Conservation (phyloP, 495 filamentous ascomycete genomes). For the Hyaloscypha bicolor region DNA sequence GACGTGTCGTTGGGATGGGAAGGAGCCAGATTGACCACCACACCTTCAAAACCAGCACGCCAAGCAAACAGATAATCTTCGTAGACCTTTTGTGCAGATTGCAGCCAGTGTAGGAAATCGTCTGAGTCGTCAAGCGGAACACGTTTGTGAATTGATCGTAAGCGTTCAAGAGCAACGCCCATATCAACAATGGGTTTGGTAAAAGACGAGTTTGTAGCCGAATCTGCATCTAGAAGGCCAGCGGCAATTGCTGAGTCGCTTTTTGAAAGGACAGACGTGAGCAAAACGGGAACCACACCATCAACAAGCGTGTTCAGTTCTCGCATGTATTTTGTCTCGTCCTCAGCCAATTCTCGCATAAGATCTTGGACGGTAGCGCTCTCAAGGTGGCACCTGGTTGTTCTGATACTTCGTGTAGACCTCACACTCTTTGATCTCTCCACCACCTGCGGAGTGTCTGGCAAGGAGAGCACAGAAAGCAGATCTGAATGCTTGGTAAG, state of each 20-base stretch:
- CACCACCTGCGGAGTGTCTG: slow-evolving; percentile 50
- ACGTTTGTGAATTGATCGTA: slow-evolving; percentile 77
- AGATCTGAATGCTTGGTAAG: slow-evolving; percentile 92
- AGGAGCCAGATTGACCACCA: slow-evolving; percentile 90
- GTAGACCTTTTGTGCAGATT: slow-evolving; percentile 75
- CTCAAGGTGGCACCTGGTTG: slow-evolving; percentile 63
- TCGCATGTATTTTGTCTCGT: slow-evolving; percentile 88
- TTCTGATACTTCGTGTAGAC: slow-evolving; percentile 72
- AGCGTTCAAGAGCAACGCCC: slow-evolving; percentile 84
- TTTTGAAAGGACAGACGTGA: slow-evolving; percentile 81
- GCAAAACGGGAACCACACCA: slow-evolving; percentile 91
- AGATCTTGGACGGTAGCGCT: slow-evolving; percentile 72
- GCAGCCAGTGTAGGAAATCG: slow-evolving; percentile 77
- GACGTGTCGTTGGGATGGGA: slow-evolving; percentile 42
- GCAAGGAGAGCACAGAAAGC: slow-evolving; percentile 85
- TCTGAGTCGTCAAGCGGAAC: slow-evolving; percentile 72
- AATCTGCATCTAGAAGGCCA: slow-evolving; percentile 65
- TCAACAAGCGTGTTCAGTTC: slow-evolving; percentile 94
- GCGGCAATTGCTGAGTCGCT: slow-evolving; percentile 65
- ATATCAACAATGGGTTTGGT: slow-evolving; percentile 92
- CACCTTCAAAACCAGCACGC: slow-evolving; percentile 93
- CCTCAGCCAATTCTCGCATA: slow-evolving; percentile 76
- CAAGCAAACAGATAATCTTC: slow-evolving; percentile 86
- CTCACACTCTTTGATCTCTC: slow-evolving; percentile 59
- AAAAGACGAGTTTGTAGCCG: slow-evolving; percentile 49